Base-by-base conservation (phyloP, 306 rosid species). In the Oemleria cerasiformis region DNA sequence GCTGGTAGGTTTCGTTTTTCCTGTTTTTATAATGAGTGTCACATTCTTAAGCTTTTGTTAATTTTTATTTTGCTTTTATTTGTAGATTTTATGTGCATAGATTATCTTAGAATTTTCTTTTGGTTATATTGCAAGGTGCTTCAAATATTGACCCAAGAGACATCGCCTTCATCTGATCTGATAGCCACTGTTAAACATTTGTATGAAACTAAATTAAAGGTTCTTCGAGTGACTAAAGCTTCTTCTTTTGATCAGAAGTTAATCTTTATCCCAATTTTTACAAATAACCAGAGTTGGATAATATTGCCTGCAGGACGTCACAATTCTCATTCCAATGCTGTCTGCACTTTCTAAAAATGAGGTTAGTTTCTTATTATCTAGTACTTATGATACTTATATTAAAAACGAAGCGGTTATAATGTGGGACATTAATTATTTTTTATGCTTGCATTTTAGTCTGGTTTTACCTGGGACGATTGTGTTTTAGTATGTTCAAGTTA, bases 301-400 rank as follows among this genome's bases (percentile, higher is more conserved):
- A 55, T 71, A 36, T 66, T 76, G 65, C 39, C 74, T 81, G 77
- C 96, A 88, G 99, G 99, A 95, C 77, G 99, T 95, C 83, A 81
- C 99, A 69, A 95, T 95, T 82, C 96, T 95, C 60, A 96, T 95
- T 75, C 99, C 99, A 16, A 84, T 95, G 83, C 77, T 95, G 75
- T 76, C 96, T 71, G 92, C 96, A 2, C 96, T 95, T 73, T 80
- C 97, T 70, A 95, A 86, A 86, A 80, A 77, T 50, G 99, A 95
- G 97, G 99, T 95, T 44, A 81, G 77, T 53, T 66, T 30, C 80
- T 72, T 6, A 58, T 65, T 17, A 63, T 73, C 51, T 42, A 41
- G 79, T 50, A 67, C 60, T 2, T 19, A 30, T 30, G 36, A 4
- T 30, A 30, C 36, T 30, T 30, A 30, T 30, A 36, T 57, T 34